Evolutionary conservation across 176 grass and related monocot species (phyloP), one percentile per base, ranked within the genome.

Genomic region (Pontederia crassipes): DNA sequence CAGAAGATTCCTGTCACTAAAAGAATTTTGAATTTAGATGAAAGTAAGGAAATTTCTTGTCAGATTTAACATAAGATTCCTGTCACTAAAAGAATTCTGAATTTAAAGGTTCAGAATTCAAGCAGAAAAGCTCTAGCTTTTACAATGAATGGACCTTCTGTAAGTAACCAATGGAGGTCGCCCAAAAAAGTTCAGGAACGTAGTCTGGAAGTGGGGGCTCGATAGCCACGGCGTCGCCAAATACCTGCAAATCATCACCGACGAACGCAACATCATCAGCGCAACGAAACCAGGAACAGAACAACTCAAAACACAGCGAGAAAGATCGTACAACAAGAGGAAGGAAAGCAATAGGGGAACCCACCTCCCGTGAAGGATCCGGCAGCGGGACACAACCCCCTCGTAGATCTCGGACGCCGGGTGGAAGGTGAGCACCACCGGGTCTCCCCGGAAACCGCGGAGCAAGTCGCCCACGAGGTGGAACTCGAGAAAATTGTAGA

Each of bases 191-290:
- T 77, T 89, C 28, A 98, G 64, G 75, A 98, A 92, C 62, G 81
- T 66, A 27, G 87, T 98, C 76, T 98, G 93, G 62, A 98, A 73
- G 74, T 98, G 93, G 2, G 87, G 93, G 79, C 93, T 92, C 15
- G 93, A 81, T 3, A 98, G 79, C 93, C 93, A 88, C 45, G 79
- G 93, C 0, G 87, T 98, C 17, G 72, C 84, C 74, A 91, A 81
- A 50, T 98, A 98, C 76, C 87, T 98, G 49, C 16, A 71, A 72
- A 50, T 17, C 26, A 58, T 58, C 53, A 40, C 5, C 8, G 40
- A 9, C 7, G 40, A 13, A 32, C 32, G 27, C 49, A 12, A 58
- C 20, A 2, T 8, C 16, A 74, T 54, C 55, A 40, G 32, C 32
- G 2, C 32, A 40, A 40, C 32, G 32, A 40, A 40, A 40, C 32